Base-by-base conservation (phyloP, 2,329 filamentous ascomycete species). In the Coniochaeta pulveracea region DNA sequence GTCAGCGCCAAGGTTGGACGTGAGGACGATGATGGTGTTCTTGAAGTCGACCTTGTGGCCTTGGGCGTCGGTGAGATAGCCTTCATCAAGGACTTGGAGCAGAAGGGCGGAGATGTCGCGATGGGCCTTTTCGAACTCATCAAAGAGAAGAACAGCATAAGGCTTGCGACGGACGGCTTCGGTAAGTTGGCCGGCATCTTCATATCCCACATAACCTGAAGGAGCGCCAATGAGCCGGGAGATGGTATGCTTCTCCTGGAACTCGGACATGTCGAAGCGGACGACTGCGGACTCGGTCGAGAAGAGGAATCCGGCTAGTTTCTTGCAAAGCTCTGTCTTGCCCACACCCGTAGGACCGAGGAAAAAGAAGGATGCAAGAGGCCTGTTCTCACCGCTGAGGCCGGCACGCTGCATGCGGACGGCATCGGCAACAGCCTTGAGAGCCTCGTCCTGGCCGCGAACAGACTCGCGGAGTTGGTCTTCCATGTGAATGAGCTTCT, bases 71-170 rank as follows among this genome's bases (percentile, higher is more conserved):
- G 89, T 96, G 32, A 98, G 70, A 62, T 91, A 95, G 3, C 91
- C 91, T 54, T 96, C 91, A 50, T 96, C 91, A 1, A 98, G 73
- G 0, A 96, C 89, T 56, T 96, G 91, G 4, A 98, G 72, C 4
- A 98, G 70, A 3, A 98, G 66, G 1, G 88, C 81, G 0, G 85
- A 93, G 43, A 96, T 95, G 47, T 98, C 91, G 34, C 85, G 80
- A 52, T 96, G 91, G 0, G 89, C 91, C 54, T 98, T 96, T 52
- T 98, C 91, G 46, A 95, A 96, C 53, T 96, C 91, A 53, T 98
- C 91, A 46, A 98, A 93, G 2, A 98, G 69, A 0, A 98, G 68
- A 1, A 98, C 85, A 0, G 89, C 88, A 46, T 96, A 96, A 0
- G 91, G 91, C 55, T 96, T 96, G 38, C 91, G 74, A 36, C 91